These are phyloP conservation scores for Aspergillus fumigatus DNA, from an alignment of 2,329 filamentous ascomycete species.

Conservation along the genomic window DNA sequence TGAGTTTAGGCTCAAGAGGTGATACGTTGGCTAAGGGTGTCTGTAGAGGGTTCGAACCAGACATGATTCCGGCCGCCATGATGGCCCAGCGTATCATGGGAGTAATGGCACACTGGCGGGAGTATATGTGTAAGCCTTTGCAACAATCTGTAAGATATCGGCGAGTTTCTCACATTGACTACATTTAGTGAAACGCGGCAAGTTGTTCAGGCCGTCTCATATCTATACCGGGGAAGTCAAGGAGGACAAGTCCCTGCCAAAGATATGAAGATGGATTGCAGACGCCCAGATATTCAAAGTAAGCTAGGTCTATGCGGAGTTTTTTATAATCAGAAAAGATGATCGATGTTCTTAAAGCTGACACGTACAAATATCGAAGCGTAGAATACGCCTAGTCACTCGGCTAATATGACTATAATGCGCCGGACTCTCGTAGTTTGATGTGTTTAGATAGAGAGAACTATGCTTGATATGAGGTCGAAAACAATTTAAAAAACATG, in stretches of 20 bases:
- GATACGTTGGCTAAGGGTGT: not conserved
- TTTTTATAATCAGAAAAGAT: not conserved
- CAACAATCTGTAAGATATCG: slow-evolving; percentile 5
- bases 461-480: not conserved
- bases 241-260: slow-evolving; percentile 4
- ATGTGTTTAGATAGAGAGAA: not conserved
- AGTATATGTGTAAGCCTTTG: slow-evolving; percentile 25
- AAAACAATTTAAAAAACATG: not conserved
- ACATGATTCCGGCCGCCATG: slow-evolving; percentile 28
- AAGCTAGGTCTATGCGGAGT: not conserved
- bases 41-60: slow-evolving; percentile 25
- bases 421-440: not conserved
- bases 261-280: slow-evolving; percentile 9
- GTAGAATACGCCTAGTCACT: not conserved
- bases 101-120: slow-evolving; percentile 33
- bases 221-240: slow-evolving; percentile 21
- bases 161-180: slow-evolving; percentile 9
- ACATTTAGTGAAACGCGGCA: slow-evolving; percentile 21
- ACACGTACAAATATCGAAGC: not conserved
- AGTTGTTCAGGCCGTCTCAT: slow-evolving; percentile 26
- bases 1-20: not conserved
- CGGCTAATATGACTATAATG: not conserved
- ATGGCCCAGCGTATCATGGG: slow-evolving; percentile 28
- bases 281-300: not conserved
- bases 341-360: not conserved